phyloP scores from a whole-genome alignment of 352 stramenopile species.

The Sclerospora graminicola region DNA sequence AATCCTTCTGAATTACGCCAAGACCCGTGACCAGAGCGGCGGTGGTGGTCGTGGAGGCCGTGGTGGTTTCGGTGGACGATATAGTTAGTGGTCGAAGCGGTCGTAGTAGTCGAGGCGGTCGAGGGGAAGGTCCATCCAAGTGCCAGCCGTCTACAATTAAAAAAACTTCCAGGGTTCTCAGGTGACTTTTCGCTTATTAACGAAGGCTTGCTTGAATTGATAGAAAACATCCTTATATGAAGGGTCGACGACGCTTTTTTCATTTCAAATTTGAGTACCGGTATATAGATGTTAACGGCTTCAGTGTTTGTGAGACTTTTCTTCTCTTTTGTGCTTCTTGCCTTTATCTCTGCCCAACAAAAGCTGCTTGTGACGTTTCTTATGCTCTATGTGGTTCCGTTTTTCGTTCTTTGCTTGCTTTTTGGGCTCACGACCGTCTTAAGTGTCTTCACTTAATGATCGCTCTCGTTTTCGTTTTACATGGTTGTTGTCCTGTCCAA shows the following conservation, averaged over 20 bases:
- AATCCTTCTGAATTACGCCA: conserved; percentile 94
- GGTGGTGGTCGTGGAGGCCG: conserved; percentile 22
- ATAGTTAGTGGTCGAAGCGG: conserved; percentile 34
- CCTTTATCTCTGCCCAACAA: conserved; percentile 16
- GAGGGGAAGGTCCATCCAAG: conserved; percentile 64
- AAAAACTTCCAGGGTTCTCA: conserved; percentile 93
- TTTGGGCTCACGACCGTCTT: conserved; percentile 1
- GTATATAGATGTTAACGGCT: no score
- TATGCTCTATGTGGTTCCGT: conserved; percentile 25
- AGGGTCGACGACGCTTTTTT: no score
- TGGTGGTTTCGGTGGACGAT: conserved; percentile 61
- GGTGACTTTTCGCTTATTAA: conserved; percentile 94
- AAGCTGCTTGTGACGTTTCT: conserved; percentile 25
- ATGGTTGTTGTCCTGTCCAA: neutral
- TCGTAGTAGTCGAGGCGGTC: conserved; percentile 25
- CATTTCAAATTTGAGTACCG: no score
- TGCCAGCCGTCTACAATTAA: conserved; percentile 88
- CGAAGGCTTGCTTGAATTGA: conserved; percentile 13
- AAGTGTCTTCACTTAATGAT: conserved; percentile 1
- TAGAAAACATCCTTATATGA: no score
- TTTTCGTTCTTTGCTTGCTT: conserved; percentile 15
- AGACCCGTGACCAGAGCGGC: conserved; percentile 40
- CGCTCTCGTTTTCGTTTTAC: conserved; percentile 7
- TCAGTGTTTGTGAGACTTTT: conserved; percentile 20
- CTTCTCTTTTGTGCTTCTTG: conserved; percentile 18